Evolutionary conservation across 768 basidiomycete genomes (phyloP).

Genomic region (Leccinum sublutescens): DNA sequence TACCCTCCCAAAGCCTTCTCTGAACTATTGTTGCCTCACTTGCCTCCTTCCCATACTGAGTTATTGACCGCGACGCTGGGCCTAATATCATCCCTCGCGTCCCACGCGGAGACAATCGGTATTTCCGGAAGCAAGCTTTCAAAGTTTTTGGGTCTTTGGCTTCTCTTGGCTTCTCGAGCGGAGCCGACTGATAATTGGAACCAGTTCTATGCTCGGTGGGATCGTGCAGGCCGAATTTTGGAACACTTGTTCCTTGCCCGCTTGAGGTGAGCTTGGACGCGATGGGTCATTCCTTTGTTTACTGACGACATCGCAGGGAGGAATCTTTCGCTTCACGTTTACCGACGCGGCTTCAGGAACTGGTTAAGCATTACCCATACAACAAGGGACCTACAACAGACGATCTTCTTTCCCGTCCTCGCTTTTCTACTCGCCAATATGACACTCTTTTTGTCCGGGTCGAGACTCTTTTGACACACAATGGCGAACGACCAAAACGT

Average conservation of each 20-base stretch:
- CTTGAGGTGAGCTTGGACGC: conserved; percentile 51
- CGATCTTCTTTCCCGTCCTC: conserved; percentile 57
- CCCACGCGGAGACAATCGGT: conserved; percentile 69
- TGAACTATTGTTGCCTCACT: conserved; percentile 53
- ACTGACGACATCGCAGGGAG: conserved; percentile 42
- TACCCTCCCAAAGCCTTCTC: conserved; percentile 68
- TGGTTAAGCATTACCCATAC: conserved; percentile 71
- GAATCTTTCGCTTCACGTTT: conserved; percentile 54
- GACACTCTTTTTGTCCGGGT: conserved; percentile 69
- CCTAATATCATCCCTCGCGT: conserved; percentile 66
- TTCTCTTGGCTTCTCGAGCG: conserved; percentile 50
- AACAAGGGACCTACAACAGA: conserved; percentile 32
- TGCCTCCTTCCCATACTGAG: conserved; percentile 58
- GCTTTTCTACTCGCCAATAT: conserved; percentile 62
- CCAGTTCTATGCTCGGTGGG: conserved; percentile 73
- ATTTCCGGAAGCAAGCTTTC: conserved; percentile 77
- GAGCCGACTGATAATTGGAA: conserved; percentile 57
- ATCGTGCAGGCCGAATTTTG: conserved; percentile 64
- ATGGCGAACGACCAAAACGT: conserved; percentile 38
- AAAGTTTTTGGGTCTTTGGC: conserved; percentile 72
- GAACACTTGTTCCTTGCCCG: conserved; percentile 76
- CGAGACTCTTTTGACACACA: conserved; percentile 48
- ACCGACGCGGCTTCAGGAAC: conserved; percentile 68
- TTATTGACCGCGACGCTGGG: conserved; percentile 58
- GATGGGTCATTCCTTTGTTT: neutral